Base-by-base conservation (phyloP, 164 flowering plant species). In the Vitis rupestris region DNA sequence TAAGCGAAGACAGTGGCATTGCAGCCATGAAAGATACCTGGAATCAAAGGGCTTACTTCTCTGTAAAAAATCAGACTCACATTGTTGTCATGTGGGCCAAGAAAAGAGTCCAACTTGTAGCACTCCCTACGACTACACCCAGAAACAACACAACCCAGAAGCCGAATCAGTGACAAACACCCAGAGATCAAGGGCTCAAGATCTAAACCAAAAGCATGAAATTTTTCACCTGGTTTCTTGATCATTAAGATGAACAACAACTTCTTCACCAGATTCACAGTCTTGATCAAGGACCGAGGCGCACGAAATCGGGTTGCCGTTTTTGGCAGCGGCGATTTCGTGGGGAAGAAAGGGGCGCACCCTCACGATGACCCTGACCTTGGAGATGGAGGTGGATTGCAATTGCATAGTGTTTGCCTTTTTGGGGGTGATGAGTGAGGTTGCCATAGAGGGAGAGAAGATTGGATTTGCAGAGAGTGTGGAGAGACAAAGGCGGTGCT, bases 1-100 rank as follows among this genome's bases (percentile, higher is more conserved):
- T 91, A 92, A 60, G 98, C 99, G 59, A 96, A 93, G 10, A 93
- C 90, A 2, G 98, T 89, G 5, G 91, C 92, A 65, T 93, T 96
- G 60, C 64, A 78, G 1, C 97, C 98, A 14, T 67, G 66, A 69
- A 93, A 88, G n/a, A 89, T 65, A 59, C 87, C 89, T 17, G 92
- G 86, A 75, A 96, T 84, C 76, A 96, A 76, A 72, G 94, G 95
- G 58, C 70, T 77, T 31, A 96, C 94, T 80, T 96, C 99, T 48
- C 64, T 83, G 29, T 82, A 61, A 51, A 86, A 96, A 63, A 96
- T 92, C 82, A 68, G 72, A 31, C 69, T 56, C 64, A 86, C 80
- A 63, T 80, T 82, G 69, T 82, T 73, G 50, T 89, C 95, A 15
- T 86, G 85, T 69, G 86, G 82, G 9, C 86, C 91, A 64, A 65